Percentiles rank a stretch among this genome's conserved stretches.
Conservation (phyloP, 108 stramenopile species). For the Conticribra guillardii region DNA sequence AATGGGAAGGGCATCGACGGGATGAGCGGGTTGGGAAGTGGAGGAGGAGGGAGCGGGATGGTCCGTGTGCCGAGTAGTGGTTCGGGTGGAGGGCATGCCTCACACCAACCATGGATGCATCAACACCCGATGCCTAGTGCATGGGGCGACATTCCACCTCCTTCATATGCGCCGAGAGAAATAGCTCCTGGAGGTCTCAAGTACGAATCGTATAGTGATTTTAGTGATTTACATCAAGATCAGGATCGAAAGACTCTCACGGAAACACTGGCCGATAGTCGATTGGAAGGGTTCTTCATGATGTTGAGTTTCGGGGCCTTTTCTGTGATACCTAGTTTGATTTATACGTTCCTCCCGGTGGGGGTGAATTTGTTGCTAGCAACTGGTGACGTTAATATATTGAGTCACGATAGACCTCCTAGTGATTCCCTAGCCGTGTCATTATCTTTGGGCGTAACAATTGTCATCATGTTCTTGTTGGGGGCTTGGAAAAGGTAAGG, state of each 20-base stretch:
- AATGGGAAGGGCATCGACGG: neutral
- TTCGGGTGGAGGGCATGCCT: neutral
- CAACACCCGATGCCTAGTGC: conserved; percentile 4
- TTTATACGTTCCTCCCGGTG: conserved; percentile 46
- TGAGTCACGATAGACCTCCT: conserved; percentile 3
- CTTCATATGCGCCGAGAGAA: conserved; percentile 24
- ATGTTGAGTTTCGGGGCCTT: conserved; percentile 74
- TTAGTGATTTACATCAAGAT: conserved; percentile 39
- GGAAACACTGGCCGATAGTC: conserved; percentile 54
- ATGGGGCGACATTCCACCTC: conserved; percentile 33
- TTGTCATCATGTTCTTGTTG: conserved; percentile 61
- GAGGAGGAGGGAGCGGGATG: conserved; percentile 25
- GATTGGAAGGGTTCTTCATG: conserved; percentile 71
- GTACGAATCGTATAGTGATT: conserved; percentile 33
- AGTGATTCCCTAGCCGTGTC: conserved; percentile 14
- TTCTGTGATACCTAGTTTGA: conserved; percentile 63
- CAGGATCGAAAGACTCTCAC: conserved; percentile 37
- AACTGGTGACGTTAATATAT: conserved; percentile 4
- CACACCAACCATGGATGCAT: neutral
- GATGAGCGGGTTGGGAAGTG: conserved; percentile 16
- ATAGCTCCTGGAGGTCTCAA: conserved; percentile 15
- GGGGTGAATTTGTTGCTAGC: conserved; percentile 6
- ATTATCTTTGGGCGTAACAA: conserved; percentile 36
- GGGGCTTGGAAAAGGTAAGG: conserved; percentile 82
- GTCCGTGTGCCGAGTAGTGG: conserved; percentile 31